phyloP scores from a whole-genome alignment of 371 early-diverging fungal species.

The Conidiobolus incongruus region DNA sequence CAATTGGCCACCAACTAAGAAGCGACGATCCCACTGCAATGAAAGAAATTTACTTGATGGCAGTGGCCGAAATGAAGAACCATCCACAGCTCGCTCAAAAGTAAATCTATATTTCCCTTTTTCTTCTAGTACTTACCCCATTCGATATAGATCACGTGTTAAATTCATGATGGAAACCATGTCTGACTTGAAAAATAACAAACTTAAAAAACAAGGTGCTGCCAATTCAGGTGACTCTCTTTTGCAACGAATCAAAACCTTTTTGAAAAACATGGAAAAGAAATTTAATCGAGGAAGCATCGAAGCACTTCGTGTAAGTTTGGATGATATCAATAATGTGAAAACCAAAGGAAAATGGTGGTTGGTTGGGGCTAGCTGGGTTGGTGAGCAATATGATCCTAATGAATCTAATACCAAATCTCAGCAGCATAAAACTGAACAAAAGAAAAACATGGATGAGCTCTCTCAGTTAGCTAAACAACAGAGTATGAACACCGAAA shows the following conservation, averaged over 20 bases:
- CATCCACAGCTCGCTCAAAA: constrained; percentile 15
- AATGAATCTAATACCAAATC: too few species aligned
- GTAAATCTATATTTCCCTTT: constrained; percentile 1
- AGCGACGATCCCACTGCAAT: constrained; percentile 77
- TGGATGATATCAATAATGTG: constrained; percentile 68
- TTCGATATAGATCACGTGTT: constrained; percentile 28
- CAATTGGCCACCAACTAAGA: constrained; percentile 68
- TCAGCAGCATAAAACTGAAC: too few species aligned
- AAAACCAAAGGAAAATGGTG: constrained; percentile 77
- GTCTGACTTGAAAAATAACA: constrained; percentile 79
- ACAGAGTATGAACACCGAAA: constrained; percentile 90
- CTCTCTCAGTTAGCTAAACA: constrained; percentile 56
- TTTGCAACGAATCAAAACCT: constrained; percentile 53
- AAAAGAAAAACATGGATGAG: constrained; percentile 23
- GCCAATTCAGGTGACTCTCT: constrained; percentile 19
- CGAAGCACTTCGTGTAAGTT: constrained; percentile 62
- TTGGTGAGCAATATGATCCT: constrained; percentile 37
- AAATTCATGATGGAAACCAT: constrained; percentile 89
- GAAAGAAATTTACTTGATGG: constrained; percentile 57
- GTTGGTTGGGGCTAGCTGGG: constrained; percentile 67
- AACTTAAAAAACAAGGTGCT: constrained; percentile 36
- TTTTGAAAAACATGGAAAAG: constrained; percentile 38
- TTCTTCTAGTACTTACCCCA: background rate
- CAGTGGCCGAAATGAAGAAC: constrained; percentile 32
- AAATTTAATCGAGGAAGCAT: constrained; percentile 22